phyloP scores from a whole-genome alignment of 1,284 basidiomycete species.

The Coniferiporia sulphurascens region DNA sequence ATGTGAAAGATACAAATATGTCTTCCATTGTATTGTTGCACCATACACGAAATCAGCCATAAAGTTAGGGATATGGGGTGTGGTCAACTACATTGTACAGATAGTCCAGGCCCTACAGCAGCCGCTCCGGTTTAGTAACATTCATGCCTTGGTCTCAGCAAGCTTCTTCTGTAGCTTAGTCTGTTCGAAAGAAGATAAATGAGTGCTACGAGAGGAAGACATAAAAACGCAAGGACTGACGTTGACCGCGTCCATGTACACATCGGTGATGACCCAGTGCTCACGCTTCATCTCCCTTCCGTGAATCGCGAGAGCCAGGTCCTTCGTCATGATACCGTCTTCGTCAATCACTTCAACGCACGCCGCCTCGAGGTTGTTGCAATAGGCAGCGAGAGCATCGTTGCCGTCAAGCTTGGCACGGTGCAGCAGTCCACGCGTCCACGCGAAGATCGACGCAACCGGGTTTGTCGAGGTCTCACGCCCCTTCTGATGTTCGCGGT shows the following conservation, averaged over 20 bases:
- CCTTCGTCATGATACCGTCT: slow-evolving; percentile 94
- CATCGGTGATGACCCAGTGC: slow-evolving; percentile 90
- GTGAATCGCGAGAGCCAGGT: slow-evolving; percentile 92
- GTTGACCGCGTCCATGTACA: slow-evolving; percentile 88
- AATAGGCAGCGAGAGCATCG: slow-evolving; percentile 72
- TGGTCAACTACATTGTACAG: neutral
- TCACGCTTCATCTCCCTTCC: slow-evolving; percentile 88
- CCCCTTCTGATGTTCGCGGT: slow-evolving; percentile 95
- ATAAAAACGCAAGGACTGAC: slow-evolving; percentile 36
- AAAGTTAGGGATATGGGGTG: neutral
- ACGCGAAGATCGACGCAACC: slow-evolving; percentile 97
- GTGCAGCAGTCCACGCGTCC: slow-evolving; percentile 93
- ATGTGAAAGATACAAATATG: neutral
- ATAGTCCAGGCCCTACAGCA: neutral
- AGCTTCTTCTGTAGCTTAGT: slow-evolving; percentile 21
- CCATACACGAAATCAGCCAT: neutral
- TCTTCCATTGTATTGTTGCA: neutral
- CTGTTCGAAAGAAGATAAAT: slow-evolving; percentile 1
- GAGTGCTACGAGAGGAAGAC: neutral
- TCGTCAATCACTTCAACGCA: slow-evolving; percentile 91
- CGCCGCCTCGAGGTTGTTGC: slow-evolving; percentile 75
- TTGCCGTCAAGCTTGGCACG: slow-evolving; percentile 92
- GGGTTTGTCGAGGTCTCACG: slow-evolving; percentile 97
- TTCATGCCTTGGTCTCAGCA: slow-evolving; percentile 1
- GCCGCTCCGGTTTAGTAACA: neutral